Percentiles rank a stretch among this genome's conserved stretches.
Conservation (phyloP, 495 filamentous ascomycete genomes). For the Alectoria sarmentosa region DNA sequence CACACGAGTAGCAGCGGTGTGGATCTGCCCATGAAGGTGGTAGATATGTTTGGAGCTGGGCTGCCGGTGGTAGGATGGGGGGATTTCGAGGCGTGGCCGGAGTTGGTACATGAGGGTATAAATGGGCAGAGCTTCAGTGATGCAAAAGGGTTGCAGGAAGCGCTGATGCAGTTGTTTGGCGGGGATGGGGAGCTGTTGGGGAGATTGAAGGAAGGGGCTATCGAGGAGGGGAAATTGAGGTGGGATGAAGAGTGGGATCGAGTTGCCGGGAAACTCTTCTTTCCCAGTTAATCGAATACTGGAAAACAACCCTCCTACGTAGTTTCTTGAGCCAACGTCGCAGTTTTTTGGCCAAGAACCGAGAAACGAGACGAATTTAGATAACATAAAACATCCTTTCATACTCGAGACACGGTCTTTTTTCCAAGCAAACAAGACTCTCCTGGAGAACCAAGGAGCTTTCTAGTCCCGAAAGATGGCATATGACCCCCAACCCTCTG, state of each 20-base stretch:
- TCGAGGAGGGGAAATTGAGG: constrained; percentile 63
- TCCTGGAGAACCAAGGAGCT: too few relatives aligned
- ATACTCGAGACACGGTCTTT: too few relatives aligned
- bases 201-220: constrained; percentile 61
- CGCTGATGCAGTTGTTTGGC: constrained; percentile 57
- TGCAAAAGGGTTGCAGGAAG: constrained; percentile 48
- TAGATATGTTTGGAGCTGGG: constrained; percentile 95
- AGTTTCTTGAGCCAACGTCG: too few relatives aligned
- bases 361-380: too few relatives aligned
- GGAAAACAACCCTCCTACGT: neutral
- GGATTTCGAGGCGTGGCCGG: constrained; percentile 75
- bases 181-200: constrained; percentile 46
- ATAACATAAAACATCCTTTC: too few relatives aligned
- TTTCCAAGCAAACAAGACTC: too few relatives aligned
- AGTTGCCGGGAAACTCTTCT: constrained; percentile 62
- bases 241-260: constrained; percentile 96
- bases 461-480: too few relatives aligned
- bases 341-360: too few relatives aligned
- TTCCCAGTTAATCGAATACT: neutral
- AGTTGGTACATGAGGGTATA: constrained; percentile 76
- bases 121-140: constrained; percentile 79
- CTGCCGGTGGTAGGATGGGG: constrained; percentile 84
- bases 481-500: too few relatives aligned
- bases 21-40: constrained; percentile 98
- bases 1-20: constrained; percentile 92